Base-by-base conservation (phyloP, 305 asterid species). In the Fraxinus ornus region DNA sequence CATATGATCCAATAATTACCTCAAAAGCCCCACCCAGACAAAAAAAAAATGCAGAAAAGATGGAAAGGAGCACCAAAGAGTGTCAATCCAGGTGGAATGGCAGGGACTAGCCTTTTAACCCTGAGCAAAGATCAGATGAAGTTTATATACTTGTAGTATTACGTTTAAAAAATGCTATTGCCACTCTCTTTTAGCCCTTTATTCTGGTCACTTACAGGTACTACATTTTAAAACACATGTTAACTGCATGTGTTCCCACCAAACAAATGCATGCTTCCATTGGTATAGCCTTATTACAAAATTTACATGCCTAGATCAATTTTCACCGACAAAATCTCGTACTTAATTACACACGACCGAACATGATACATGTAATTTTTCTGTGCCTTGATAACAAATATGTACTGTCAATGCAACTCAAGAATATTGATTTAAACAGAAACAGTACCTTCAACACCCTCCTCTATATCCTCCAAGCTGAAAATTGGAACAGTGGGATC, bases 401-500 rank as follows among this genome's bases (percentile, higher is more conserved):
- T 28, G 75, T 68, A 28, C 1, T 1, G 37, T 28, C 19, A 68
- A 3, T 68, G 22, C 37, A 80, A 82, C 28, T 35, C 21, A 77
- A 76, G 52, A 68, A 47, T 80, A 80, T 72, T 62, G 13, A 75
- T 82, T 82, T 74, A 66, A 84, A 39, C 47, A 8, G 47, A 39
- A 72, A 44, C 77, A 79, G 79, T 90, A 93, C 99, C 99, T 94
- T 94, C 98, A 85, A 95, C 95, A 33, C 99, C 98, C 87, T 95
- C 99, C 88, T 95, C 99, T 87, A 95, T 95, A 89, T 95, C 99
- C 87, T 94, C 99, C 90, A 95, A 92, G 87, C 86, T 94, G 91
- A 93, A 95, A 81, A 95, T 90, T 57, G 98, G 99, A 85, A 95
- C 94, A 60, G 99, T 92, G 72, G 99, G 98, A 86, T 95, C 99